Base-by-base conservation (phyloP, 2,329 filamentous ascomycete genomes). In the Fusarium neocosmosporiellum region DNA sequence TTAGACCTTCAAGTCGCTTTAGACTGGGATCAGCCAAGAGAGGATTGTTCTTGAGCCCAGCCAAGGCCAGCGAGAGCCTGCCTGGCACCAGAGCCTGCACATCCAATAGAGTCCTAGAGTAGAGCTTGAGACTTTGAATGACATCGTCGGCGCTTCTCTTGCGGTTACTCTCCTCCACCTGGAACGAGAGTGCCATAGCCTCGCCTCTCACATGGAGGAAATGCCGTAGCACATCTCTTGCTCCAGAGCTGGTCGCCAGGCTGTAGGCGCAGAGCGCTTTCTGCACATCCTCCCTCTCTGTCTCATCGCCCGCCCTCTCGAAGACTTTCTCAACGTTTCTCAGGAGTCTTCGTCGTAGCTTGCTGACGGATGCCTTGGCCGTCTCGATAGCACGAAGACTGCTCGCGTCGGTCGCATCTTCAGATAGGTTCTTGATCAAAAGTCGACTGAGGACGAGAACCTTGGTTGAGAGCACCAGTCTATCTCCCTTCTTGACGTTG, bases 241-340 rank as follows among this genome's bases (percentile, higher is more conserved):
- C 91, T 0, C 94, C 93, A 1, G 93, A 94, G 77, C 90, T 97
- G 4, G 93, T 95, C 2, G 91, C 90, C 59, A 98, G 86, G 69
- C 94, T 95, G 80, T 95, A 95, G 0, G 95, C 95, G 64, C 91
- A 93, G 73, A 98, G 86, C 1, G 92, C 91, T 75, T 94, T 92
- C 14, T 96, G 84, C 18, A 96, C 86, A 24, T 88, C 85, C 67
- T 86, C 77, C 66, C 86, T 76, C 74, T 86, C 73, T 68, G 80
- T 69, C 78, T 84, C 69, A 76, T 87, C 80, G 87, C 91, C 88
- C 29, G 91, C 88, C 55, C 88, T 89, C 72, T 89, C 87, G 61
- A 97, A 80, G 6, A 94, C 85, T 73, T 89, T 92, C 60, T 95
- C 90, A 27, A 97, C 89, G 18, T 89, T 89, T 59, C 88, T 86